These are phyloP conservation scores for Fusarium annulatum DNA, from an alignment of 2,329 filamentous ascomycete genomes.

Conservation along the genomic window DNA sequence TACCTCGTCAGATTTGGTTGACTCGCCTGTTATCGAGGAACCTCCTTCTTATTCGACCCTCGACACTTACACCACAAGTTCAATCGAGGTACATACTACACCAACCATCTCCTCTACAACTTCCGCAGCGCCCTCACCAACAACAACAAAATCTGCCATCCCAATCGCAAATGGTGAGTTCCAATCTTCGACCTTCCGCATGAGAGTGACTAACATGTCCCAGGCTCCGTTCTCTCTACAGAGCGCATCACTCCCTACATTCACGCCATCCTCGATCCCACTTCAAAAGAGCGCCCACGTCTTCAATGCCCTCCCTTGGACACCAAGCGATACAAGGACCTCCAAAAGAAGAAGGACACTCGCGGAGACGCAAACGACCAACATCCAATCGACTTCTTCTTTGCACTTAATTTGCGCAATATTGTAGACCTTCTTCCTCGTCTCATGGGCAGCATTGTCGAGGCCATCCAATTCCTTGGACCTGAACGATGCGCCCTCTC, in stretches of 20 bases:
- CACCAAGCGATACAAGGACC: constrained; percentile 39
- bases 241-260: constrained; percentile 43
- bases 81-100: background rate
- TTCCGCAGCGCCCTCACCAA: background rate
- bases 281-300: constrained; percentile 39
- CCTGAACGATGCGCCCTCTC: constrained; percentile 63
- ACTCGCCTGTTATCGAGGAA: background rate
- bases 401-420: constrained; percentile 66
- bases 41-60: constrained; percentile 5
- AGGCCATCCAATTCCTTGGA: constrained; percentile 62
- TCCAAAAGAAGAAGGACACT: constrained; percentile 13
- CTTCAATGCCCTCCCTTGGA: constrained; percentile 46
- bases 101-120: background rate
- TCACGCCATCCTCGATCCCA: constrained; percentile 47
- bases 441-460: constrained; percentile 63
- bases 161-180: constrained; percentile 10
- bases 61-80: constrained; percentile 2
- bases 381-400: constrained; percentile 55
- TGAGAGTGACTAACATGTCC: constrained; percentile 14
- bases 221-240: constrained; percentile 48
- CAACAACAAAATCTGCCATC: background rate
- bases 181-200: fast-evolving
- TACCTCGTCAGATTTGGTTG: background rate
- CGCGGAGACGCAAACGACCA: background rate
- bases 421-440: constrained; percentile 59